Percentiles rank a stretch among this genome's conserved stretches.
phyloP scores from a whole-genome alignment of 148 eudicot genomes.

The Rheum nobile region DNA sequence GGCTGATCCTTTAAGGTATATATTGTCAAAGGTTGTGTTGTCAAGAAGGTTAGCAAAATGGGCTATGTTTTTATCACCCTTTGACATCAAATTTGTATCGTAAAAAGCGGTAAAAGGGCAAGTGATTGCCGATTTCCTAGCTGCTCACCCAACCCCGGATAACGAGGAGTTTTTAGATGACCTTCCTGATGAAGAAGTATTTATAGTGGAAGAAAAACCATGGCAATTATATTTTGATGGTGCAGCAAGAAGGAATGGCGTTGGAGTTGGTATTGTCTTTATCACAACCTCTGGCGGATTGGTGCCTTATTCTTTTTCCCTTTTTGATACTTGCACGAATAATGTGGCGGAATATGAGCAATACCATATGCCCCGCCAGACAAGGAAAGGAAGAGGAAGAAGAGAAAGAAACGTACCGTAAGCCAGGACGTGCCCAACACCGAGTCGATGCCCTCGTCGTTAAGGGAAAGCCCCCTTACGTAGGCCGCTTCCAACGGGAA shows the following conservation, averaged over 20 bases:
- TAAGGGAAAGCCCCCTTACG: too few relatives aligned
- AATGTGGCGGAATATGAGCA: background rate
- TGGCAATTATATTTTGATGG: background rate
- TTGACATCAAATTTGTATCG: background rate
- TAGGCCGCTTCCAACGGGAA: too few relatives aligned
- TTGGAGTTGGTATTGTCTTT: background rate
- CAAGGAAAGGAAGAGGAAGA: too few relatives aligned
- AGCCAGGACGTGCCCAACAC: too few relatives aligned
- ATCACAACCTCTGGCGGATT: background rate
- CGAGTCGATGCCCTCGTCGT: too few relatives aligned
- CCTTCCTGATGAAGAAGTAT: background rate
- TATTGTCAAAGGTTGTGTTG: background rate
- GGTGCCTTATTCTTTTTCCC: background rate
- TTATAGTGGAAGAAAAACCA: background rate
- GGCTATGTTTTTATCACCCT: background rate
- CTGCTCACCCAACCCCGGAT: background rate
- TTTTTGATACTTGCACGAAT: background rate
- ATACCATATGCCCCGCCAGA: too few relatives aligned
- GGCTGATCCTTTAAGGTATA: background rate
- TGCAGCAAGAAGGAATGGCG: background rate
- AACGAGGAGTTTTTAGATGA: background rate
- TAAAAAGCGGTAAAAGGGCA: background rate
- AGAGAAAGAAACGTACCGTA: too few relatives aligned
- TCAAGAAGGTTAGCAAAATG: background rate
- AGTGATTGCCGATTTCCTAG: background rate